phyloP scores from a whole-genome alignment of 2,329 filamentous ascomycete species.

The Botrytis sinoallii region DNA sequence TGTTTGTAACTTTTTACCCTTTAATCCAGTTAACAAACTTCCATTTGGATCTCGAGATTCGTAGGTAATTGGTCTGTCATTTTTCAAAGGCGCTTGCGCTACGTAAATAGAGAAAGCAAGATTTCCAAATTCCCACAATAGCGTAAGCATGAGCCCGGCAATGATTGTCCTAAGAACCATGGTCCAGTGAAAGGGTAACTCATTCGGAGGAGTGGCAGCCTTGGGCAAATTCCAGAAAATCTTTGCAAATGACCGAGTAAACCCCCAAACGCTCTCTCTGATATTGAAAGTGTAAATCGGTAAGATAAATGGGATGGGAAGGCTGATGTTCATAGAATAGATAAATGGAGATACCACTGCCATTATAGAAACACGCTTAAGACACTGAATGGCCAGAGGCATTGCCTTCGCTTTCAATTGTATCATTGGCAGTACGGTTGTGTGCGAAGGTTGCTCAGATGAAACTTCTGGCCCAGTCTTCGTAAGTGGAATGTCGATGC shows the following conservation, averaged over 20 bases:
- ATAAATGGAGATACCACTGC: constrained; percentile 42
- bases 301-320: constrained; percentile 38
- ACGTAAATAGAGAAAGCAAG: constrained; percentile 77
- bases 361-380: constrained; percentile 40
- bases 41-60: constrained; percentile 91
- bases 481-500: constrained; percentile 43
- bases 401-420: constrained; percentile 40
- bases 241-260: constrained; percentile 67
- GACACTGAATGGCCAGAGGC: constrained; percentile 36
- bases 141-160: constrained; percentile 63
- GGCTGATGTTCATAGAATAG: constrained; percentile 42
- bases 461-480: constrained; percentile 37
- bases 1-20: constrained; percentile 75
- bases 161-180: constrained; percentile 55
- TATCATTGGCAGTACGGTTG: constrained; percentile 38
- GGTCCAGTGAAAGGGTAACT: constrained; percentile 55
- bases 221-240: constrained; percentile 73
- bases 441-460: constrained; percentile 40
- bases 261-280: constrained; percentile 63
- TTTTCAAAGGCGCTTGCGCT: constrained; percentile 77
- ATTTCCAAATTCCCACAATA: constrained; percentile 77
- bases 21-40: constrained; percentile 79
- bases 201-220: constrained; percentile 60
- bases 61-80: constrained; percentile 75
- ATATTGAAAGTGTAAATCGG: constrained; percentile 60